Evolutionary conservation across 768 basidiomycete genomes (phyloP), one percentile per base, ranked within the genome.

Genomic region (Multifurca ochricompacta): DNA sequence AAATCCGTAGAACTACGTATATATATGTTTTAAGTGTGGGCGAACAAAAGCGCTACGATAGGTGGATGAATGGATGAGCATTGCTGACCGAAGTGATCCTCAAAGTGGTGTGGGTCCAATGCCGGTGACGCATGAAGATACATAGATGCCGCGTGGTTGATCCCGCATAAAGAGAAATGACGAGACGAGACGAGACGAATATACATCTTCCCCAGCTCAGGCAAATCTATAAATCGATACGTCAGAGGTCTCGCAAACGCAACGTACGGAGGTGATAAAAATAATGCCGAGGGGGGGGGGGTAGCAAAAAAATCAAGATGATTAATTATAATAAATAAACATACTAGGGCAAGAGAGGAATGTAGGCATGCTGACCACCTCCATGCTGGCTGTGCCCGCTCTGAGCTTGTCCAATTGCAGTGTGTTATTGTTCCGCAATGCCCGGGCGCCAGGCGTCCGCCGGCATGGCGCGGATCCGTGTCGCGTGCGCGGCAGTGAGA

Each of bases 131-230:
- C 57, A 7, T 43, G n/a, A 1, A 68, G 66, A 42, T 73, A 66
- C 8, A 50, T 48, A 13, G 69, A 69, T 0, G 43, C 58, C 6
- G 68, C 63, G 48, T 69, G 39, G n/a, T n/a, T n/a, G n/a, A n/a
- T n/a, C n/a, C 18, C 5, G 37, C 13, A 4, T 25, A 4, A 19
- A 10, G 30, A 13, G 23, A 14, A 11, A 10, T 6, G n/a, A n/a
- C n/a, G n/a, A n/a, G 19, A 44, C 14, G 14, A n/a, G 21, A 35
- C 30, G 18, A 16, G 39, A 14, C 3, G 14, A 32, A 77, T 77
- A 51, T 80, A 74, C 0, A 73, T 70, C 1, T 79, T 78, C 10
- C 77, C 65, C 9, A 74, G 77, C 57, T 77, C 70, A 2, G 69
- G 69, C 43, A 79, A 73, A 50, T 76, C 74, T 16, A 70, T 58